phyloP scores from a whole-genome alignment of 208 protist species.

The Porcisia deanei region DNA sequence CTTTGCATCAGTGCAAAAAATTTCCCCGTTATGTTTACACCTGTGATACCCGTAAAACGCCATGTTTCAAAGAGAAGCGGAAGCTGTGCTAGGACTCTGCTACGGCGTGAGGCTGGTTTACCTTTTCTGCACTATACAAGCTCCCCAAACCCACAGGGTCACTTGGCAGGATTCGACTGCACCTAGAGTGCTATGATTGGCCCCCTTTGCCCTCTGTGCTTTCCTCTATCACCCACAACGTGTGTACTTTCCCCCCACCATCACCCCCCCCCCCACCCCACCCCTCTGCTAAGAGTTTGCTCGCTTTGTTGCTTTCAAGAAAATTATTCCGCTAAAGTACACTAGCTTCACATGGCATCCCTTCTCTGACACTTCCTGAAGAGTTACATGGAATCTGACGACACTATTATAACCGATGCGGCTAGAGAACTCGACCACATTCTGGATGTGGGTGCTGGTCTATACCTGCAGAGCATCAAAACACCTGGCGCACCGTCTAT shows the following conservation, averaged over 20 bases:
- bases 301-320: background rate
- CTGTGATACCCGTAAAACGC: background rate
- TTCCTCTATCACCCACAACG: background rate
- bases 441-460: background rate
- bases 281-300: background rate
- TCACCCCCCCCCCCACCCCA: no score
- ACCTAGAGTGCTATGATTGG: background rate
- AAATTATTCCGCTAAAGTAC: background rate
- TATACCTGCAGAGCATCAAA: constrained; percentile 1
- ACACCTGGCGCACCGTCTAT: background rate
- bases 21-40: background rate
- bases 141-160: background rate
- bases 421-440: constrained; percentile 11
- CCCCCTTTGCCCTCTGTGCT: background rate
- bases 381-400: background rate
- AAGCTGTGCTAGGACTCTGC: background rate
- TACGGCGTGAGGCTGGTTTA: background rate
- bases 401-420: background rate
- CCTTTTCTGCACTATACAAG: background rate
- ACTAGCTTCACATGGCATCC: background rate
- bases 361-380: background rate
- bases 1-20: background rate
- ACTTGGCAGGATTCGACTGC: background rate
- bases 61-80: background rate
- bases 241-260: no score